phyloP scores from a whole-genome alignment of 257 asterid species.

The Linaria vulgaris region DNA sequence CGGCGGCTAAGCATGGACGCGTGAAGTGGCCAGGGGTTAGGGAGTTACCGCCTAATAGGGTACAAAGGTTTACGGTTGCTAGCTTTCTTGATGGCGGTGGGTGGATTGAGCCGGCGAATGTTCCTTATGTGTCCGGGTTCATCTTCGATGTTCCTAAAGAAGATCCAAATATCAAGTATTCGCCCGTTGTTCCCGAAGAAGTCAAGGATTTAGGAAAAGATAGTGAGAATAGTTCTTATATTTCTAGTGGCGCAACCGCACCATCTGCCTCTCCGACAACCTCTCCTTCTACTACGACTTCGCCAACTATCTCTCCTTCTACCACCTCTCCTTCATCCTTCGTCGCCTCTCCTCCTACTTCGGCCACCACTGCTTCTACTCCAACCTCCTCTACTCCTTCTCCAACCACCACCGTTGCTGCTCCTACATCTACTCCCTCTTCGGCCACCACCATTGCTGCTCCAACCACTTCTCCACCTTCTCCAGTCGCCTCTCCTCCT shows the following conservation, averaged over 20 bases:
- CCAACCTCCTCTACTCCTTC: background rate
- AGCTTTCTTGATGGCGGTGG: conserved; percentile 50
- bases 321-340: background rate
- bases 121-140: conserved; percentile 54
- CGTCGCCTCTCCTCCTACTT: background rate
- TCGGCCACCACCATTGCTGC: too few species aligned
- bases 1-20: conserved; percentile 50
- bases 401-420: background rate
- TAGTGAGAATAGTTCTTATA: conserved; percentile 20
- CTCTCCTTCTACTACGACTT: background rate
- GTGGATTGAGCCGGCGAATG: conserved; percentile 47
- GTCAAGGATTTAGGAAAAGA: conserved; percentile 50
- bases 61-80: conserved; percentile 52
- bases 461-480: too few species aligned
- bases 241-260: background rate
- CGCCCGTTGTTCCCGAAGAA: conserved; percentile 62
- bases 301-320: background rate
- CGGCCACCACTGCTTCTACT: background rate
- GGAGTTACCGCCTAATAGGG: conserved; percentile 53
- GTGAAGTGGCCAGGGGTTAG: conserved; percentile 66
- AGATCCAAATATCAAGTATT: conserved; percentile 47
- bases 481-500: background rate
- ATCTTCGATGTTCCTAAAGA: conserved; percentile 52
- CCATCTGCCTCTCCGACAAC: background rate
- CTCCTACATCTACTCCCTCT: background rate